phyloP scores from a whole-genome alignment of 192 early-diverging fungal species.

The Chytriomyces hyalinus region DNA sequence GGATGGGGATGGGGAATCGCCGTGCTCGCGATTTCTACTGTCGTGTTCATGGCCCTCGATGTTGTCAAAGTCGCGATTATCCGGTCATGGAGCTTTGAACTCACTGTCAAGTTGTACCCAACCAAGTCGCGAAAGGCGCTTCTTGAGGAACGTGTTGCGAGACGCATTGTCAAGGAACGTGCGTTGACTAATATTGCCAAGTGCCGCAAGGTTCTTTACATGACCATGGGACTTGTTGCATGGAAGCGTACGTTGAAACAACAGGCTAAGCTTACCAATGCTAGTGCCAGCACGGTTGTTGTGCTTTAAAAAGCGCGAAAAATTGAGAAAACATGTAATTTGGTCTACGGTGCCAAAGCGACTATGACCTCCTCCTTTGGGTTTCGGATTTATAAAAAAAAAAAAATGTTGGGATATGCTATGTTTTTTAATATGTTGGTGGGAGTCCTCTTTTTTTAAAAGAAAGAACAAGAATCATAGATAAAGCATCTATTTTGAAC shows the following conservation, averaged over 20 bases:
- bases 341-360: background rate
- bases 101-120: constrained; percentile 85
- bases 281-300: background rate
- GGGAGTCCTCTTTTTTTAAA: background rate
- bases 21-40: constrained; percentile 76
- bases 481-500: background rate
- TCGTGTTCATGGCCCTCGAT: constrained; percentile 85
- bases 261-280: background rate
- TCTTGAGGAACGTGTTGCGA: constrained; percentile 45
- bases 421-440: background rate
- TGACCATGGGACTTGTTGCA: constrained; percentile 35
- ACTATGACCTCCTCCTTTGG: background rate
- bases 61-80: constrained; percentile 88
- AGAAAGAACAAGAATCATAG: background rate
- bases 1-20: constrained; percentile 70
- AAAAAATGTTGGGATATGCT: background rate
- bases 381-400: background rate
- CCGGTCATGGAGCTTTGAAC: constrained; percentile 84
- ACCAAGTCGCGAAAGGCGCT: constrained; percentile 66
- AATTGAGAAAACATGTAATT: background rate
- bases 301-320: background rate
- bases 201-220: constrained; percentile 37
- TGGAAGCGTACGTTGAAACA: constrained; percentile 18
- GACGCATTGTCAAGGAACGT: constrained; percentile 26
- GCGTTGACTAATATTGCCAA: constrained; percentile 40